A percentile compares a stretch with the other conserved stretches of the same genome.
Conservation (phyloP, 139 green algal genomes). For the Microglena sp. region DNA sequence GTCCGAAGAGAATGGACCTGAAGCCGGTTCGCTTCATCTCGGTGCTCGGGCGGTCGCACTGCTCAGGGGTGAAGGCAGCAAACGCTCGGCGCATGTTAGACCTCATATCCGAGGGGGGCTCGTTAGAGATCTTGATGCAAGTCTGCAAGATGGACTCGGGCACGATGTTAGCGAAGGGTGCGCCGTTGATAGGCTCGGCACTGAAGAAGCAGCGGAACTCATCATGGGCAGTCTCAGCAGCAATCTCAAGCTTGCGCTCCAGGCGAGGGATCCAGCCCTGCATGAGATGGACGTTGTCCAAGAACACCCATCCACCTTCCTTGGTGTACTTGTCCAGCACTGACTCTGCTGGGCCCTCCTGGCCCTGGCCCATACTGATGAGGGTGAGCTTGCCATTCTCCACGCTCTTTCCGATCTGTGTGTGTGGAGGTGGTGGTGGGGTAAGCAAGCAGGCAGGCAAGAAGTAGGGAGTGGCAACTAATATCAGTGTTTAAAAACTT, state of each 20-base stretch:
- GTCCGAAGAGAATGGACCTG: slow-evolving; percentile 67
- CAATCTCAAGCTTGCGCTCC: slow-evolving; percentile 77
- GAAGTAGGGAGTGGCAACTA: no score
- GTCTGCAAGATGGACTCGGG: slow-evolving; percentile 75
- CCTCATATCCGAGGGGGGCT: slow-evolving; percentile 76
- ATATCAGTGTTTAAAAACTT: no score
- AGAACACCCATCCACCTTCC: slow-evolving; percentile 80
- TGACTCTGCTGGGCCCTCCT: slow-evolving; percentile 69
- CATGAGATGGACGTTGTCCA: slow-evolving; percentile 89
- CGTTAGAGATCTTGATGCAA: slow-evolving; percentile 76
- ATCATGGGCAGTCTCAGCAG: slow-evolving; percentile 61
- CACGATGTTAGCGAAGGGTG: slow-evolving; percentile 67
- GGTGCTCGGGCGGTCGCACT: slow-evolving; percentile 45
- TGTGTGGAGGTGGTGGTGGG: no score
- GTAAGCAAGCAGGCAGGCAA: neutral
- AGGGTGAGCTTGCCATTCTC: slow-evolving; percentile 69
- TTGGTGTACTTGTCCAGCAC: slow-evolving; percentile 75
- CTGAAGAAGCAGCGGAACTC: slow-evolving; percentile 87
- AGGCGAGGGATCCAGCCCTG: slow-evolving; percentile 76
- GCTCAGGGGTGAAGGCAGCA: slow-evolving; percentile 56
- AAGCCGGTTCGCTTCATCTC: slow-evolving; percentile 57
- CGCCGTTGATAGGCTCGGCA: slow-evolving; percentile 81
- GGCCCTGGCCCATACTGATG: slow-evolving; percentile 79
- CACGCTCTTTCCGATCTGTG: slow-evolving; percentile 46
- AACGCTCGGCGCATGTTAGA: slow-evolving; percentile 80